Evolutionary conservation across 345 rosid genomes (phyloP).

Genomic region (Chamaenerion angustifolium): DNA sequence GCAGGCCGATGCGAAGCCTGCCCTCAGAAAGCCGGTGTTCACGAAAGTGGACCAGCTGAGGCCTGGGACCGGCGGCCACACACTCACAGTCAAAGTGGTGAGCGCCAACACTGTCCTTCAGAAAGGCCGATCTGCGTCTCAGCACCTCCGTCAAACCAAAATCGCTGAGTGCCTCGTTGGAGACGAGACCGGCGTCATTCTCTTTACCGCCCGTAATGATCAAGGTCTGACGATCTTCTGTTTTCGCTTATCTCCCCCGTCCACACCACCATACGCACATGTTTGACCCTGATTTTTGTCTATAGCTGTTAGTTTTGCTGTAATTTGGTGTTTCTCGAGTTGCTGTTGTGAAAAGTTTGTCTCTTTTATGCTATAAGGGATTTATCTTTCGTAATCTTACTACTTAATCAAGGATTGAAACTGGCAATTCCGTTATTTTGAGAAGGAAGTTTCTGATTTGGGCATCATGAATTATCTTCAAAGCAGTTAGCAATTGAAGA

Average conservation of each 20-base stretch:
- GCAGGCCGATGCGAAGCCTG: constrained; percentile 9
- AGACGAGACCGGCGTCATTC: constrained; percentile 12
- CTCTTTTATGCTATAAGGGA: no score
- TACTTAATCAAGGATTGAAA: no score
- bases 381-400: no score
- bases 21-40: constrained; percentile 13
- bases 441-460: no score
- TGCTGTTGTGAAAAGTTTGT: no score
- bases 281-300: no score
- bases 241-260: neutral
- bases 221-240: constrained; percentile 6
- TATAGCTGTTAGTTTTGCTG: no score
- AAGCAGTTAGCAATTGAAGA: no score
- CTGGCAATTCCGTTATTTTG: no score
- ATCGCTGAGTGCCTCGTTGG: constrained; percentile 14
- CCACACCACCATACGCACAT: no score
- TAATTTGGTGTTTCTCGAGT: no score
- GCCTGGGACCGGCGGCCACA: constrained; percentile 15
- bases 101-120: constrained; percentile 13
- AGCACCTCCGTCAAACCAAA: constrained; percentile 11
- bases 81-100: constrained; percentile 12
- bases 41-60: constrained; percentile 19
- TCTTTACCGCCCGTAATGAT: constrained; percentile 14
- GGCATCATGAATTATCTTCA: no score
- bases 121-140: constrained; percentile 15